Base-by-base conservation (phyloP, 495 filamentous ascomycete species). In the Evansstolkia leycettana region DNA sequence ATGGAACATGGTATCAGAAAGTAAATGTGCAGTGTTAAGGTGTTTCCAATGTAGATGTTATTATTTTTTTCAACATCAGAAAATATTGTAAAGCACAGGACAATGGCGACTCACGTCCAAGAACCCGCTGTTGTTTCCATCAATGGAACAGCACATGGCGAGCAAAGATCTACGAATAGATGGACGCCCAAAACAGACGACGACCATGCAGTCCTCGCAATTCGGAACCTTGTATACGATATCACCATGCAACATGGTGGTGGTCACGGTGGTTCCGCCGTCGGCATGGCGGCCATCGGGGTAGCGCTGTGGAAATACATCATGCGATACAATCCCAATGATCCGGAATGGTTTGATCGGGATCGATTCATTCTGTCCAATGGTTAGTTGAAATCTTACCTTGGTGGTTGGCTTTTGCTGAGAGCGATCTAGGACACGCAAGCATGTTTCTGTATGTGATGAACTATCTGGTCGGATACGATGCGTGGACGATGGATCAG, bases 291-390 rank as follows among this genome's bases (percentile, higher is more conserved):
- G 42, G 82, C 85, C 28, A 72, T 82, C 48, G 76, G 84, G 54
- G 84, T 90, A 65, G 78, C 89, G 44, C 74, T 92, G 37, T 92
- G 76, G 62, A 86, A 86, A 67, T 82, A 79, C 53, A 78, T 87
- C 65, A 82, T 92, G 84, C 82, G 57, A 36, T 90, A 88, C 67
- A 90, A 90, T 72, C 84, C 84, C 31, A 84, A 84, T 69, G 87
- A 85, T 67, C 80, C 84, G 20, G 67, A 84, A 31, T 92, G 83
- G 84, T 47, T 83, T 45, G 86, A 89, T 67, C 70, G 84, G 30
- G 84, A 92, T 63, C 70, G 84, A 61, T 92, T 92, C 54, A 79
- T 92, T 7, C 78, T 92, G 47, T 92, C 84, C 16, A 41, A 46
- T 36, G 43, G 36, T 30, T 20, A 29, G 27, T 12, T 6, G 27